Base-by-base conservation (phyloP, 352 stramenopile species). In the Phytophthora hybrid region DNA sequence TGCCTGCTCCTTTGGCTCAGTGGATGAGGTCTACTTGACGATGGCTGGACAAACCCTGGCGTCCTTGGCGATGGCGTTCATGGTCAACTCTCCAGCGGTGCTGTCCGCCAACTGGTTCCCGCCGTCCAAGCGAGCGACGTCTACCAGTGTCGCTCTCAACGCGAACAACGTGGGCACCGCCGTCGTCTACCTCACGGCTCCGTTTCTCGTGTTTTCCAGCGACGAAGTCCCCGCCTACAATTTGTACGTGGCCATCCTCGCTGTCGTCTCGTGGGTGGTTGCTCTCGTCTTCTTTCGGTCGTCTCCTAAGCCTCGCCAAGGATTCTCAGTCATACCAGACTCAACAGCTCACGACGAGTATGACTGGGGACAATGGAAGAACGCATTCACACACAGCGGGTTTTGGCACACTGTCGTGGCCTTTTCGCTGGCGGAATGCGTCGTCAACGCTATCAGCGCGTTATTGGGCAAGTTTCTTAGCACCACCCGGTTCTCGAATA, bases 51-150 rank as follows among this genome's bases (percentile, higher is more conserved):
- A 93, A 62, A 71, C 83, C 26, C 32, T 93, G 3, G 84, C 84
- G 23, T 89, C 86, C 0, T 66, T 90, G 13, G 86, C 86, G 0
- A 92, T 91, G 84, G 81, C 86, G 29, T 93, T 93, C 70, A 93
- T 93, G 86, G 84, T 93, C 3, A 93, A 93, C 62, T 93, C 86
- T 5, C 83, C 86, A 0, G 78, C 86, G 0, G 83, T 93, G 32
- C 67, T 93, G 4, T 92, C 84, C 0, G 83, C 86, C 7, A 90
- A 92, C 53, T 93, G 87, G 87, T 93, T 93, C 63, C 83, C 85
- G 6, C 71, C 84, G 13, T 91, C 80, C 1, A 73, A 89, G 19
- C 84, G 87, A n/a, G 82, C 87, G 6, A 91, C 81, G 4, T 79
- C 87, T 0, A 93, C 87, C 14, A 92, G 85, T 41, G 77, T 93